phyloP scores from a whole-genome alignment of 2,329 filamentous ascomycete species.

The Colletotrichum tofieldiae region DNA sequence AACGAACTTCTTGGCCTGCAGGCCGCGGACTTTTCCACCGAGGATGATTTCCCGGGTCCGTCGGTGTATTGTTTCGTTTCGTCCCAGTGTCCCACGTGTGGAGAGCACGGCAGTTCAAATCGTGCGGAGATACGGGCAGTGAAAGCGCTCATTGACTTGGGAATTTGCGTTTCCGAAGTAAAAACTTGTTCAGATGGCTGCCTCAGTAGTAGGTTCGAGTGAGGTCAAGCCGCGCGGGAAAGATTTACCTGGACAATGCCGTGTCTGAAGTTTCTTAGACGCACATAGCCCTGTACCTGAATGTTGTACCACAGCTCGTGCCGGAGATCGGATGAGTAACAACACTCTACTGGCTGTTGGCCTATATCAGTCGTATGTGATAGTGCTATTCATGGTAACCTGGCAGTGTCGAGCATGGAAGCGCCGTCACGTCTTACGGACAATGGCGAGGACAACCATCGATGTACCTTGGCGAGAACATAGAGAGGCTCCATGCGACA shows the following conservation, averaged over 20 bases:
- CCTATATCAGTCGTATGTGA: too few species aligned
- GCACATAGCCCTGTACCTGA: conserved; percentile 2
- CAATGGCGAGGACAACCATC: not conserved
- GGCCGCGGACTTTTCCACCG: conserved; percentile 2
- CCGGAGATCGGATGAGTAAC: not conserved
- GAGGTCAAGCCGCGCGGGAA: conserved; percentile 16
- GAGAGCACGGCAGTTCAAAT: conserved; percentile 29
- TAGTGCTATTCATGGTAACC: not conserved
- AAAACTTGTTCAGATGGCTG: not conserved
- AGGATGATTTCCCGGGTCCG: conserved; percentile 6
- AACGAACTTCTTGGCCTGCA: conserved; percentile 6
- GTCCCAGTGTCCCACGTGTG: conserved; percentile 36
- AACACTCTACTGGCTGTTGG: not conserved
- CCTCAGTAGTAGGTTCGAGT: conserved; percentile 11
- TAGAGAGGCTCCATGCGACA: conserved; percentile 4
- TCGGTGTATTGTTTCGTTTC: conserved; percentile 40
- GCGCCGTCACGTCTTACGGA: not conserved
- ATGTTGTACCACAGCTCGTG: not conserved
- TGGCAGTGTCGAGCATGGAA: not conserved
- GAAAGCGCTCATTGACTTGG: conserved; percentile 18
- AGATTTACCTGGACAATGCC: conserved; percentile 3
- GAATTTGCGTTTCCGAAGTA: not conserved
- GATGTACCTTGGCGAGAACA: not conserved
- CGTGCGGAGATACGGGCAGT: conserved; percentile 4
- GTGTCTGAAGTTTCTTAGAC: conserved; percentile 17